Base-by-base conservation (phyloP, 2,329 filamentous ascomycete species). In the Botrytis aclada region DNA sequence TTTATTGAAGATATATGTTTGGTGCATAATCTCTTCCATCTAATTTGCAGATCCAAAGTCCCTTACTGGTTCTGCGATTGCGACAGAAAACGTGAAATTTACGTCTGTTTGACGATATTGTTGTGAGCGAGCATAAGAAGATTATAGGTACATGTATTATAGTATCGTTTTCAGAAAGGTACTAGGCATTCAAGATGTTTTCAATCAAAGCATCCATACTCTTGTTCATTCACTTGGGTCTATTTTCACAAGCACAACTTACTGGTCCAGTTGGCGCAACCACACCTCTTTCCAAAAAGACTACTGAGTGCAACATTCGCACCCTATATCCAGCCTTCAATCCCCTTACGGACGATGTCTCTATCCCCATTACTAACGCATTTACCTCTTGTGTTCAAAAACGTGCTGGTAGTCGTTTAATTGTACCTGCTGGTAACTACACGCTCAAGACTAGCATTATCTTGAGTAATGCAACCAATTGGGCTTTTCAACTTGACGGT, bases 401-500 rank as follows among this genome's bases (percentile, higher is more conserved):
- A 12, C 10, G 47, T 7, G 37, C 39, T 25, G 70, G 70, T 5
- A 72, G 70, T 72, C 63, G 70, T 47, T 54, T 72, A 4, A 69
- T 72, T 41, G 70, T 72, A 1, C 70, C 70, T 32, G 29, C 62
- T 1, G 77, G 86, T 7, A 81, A 86, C 9, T 66, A 85, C 78
- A 85, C 83, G 5, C 81, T 88, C 73, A 78, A 79, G 14, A 86
- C 83, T 0, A 88, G 84, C 84, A 86, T 86, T 2, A 83, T 79
- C 0, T 79, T 88, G 69, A 83, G 79, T 43, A 83, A 83, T 25
- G 86, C 86, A 12, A 83, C 80, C 25, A 84, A 81, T 16, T 86
- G 84, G 82, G 86, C 85, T 3, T 79, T 88, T 32, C 85, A 87
- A 75, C 81, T 88, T 54, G 86, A 88, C 77, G 86, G 86, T 25